Percentiles rank a stretch among this genome's conserved stretches.
Conservation (phyloP, 768 basidiomycete species). For the Auricularia cornea region DNA sequence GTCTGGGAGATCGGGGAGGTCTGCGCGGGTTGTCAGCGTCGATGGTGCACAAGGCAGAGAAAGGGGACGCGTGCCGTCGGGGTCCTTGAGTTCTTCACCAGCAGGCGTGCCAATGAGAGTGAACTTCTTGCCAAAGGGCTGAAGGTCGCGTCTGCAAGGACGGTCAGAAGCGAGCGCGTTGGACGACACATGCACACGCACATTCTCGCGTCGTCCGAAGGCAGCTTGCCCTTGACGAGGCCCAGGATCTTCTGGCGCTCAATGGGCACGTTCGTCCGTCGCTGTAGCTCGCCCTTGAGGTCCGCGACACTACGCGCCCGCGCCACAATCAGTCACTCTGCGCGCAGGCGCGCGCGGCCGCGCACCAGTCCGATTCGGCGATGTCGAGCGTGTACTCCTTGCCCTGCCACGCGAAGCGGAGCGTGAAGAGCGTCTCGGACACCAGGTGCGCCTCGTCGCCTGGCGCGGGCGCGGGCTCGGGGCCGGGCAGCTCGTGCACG, state of each 20-base stretch:
- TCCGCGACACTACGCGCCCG: conserved; percentile 57
- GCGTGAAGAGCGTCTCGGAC: conserved; percentile 2
- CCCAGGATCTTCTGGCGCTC: conserved; percentile 86
- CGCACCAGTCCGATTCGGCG: conserved; percentile 70
- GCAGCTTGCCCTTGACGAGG: conserved; percentile 73
- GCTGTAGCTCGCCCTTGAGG: conserved; percentile 58
- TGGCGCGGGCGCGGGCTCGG: not conserved
- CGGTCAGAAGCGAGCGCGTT: no score
- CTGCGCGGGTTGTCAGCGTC: conserved; percentile 26
- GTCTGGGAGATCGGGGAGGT: conserved; percentile 57
- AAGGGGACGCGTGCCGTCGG: conserved; percentile 36
- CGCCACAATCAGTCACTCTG: conserved; percentile 4
- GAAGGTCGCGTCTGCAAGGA: conserved; percentile 51
- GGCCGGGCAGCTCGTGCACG: not conserved
- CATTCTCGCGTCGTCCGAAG: conserved; percentile 66
- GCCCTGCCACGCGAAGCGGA: conserved; percentile 68
- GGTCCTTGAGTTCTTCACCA: conserved; percentile 79
- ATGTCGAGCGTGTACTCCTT: conserved; percentile 57
- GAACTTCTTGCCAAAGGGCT: conserved; percentile 64
- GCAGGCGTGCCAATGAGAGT: conserved; percentile 81
- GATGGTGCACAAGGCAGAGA: not conserved
- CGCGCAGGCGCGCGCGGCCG: not conserved
- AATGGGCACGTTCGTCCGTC: conserved; percentile 68
- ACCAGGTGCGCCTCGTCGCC: not conserved
- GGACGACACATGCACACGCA: conserved; percentile 16